These are phyloP conservation scores for Drosera spatulata DNA, from an alignment of 179 eudicot genomes.

Conservation along the genomic window DNA sequence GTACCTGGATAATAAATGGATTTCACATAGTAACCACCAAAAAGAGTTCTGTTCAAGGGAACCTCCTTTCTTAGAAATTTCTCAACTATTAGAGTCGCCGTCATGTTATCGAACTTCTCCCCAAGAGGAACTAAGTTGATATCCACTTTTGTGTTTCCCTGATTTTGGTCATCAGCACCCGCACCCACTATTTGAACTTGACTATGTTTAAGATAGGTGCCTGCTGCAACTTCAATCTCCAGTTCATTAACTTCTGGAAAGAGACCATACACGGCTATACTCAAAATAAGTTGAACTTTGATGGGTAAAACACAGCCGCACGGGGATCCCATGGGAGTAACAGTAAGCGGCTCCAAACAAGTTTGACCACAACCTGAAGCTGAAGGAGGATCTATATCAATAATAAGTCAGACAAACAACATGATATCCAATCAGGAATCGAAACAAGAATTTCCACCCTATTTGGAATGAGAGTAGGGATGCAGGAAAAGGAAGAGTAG, in stretches of 20 bases:
- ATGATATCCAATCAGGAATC: not conserved
- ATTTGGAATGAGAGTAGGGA: not conserved
- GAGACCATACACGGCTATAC: slow-evolving; percentile 62
- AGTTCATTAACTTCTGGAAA: slow-evolving; percentile 71
- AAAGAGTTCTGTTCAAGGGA: slow-evolving; percentile 69
- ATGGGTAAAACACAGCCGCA: slow-evolving; percentile 92
- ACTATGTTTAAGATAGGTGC: slow-evolving; percentile 73
- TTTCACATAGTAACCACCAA: slow-evolving; percentile 70
- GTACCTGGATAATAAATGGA: slow-evolving; percentile 77
- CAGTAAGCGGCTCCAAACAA: slow-evolving; percentile 74
- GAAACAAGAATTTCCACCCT: not conserved
- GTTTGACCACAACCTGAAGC: slow-evolving; percentile 76
- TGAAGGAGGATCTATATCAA: slow-evolving; percentile 16
- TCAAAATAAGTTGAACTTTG: slow-evolving; percentile 68
- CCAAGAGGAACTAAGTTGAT: slow-evolving; percentile 84
- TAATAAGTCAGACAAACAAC: not conserved
- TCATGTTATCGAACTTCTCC: slow-evolving; percentile 82
- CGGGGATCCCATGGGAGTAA: slow-evolving; percentile 68
- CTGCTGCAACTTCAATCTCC: slow-evolving; percentile 72
- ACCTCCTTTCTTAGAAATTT: slow-evolving; percentile 68
- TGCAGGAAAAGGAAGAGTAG: no score
- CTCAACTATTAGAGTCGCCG: slow-evolving; percentile 66
- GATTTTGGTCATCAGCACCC: slow-evolving; percentile 71
- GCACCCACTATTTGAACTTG: slow-evolving; percentile 91
- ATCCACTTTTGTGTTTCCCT: slow-evolving; percentile 66